Base-by-base conservation (phyloP, 2,329 filamentous ascomycete species). In the Colletotrichum navitas region DNA sequence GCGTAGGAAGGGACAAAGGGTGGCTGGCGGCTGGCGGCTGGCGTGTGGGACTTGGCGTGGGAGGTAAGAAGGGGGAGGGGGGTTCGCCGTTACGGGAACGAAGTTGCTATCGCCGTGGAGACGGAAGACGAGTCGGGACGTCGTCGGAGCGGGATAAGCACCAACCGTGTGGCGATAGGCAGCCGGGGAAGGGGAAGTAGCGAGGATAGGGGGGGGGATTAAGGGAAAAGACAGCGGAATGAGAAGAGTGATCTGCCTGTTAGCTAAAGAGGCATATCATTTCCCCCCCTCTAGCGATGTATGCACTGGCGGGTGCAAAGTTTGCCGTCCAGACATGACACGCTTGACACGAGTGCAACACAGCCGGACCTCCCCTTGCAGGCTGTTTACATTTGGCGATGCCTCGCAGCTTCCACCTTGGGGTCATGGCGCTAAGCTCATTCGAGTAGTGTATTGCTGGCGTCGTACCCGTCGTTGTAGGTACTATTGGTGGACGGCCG, bases 21-120 rank as follows among this genome's bases (percentile, higher is more conserved):
- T 68, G 68, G 65, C 59, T 63, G 69, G 54, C 59, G 69, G 65
- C 59, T 63, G 68, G 58, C 63, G 65, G 68, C 56, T 67, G 69
- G 54, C 59, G 69, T 24, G 65, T 71, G 54, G 65, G 60, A 68
- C 59, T 69, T 59, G 54, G 54, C 60, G 59, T 63, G 39, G 36
- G 59, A 68, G 34, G 39, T 65, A 71, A 63, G 68, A n/a, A n/a
- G 68, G 68, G 51, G 5, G 14, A 16, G 16, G 39, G 39, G 39
- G 39, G 62, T 69, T 69, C 45, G 43, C 32, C 36, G 66, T 41
- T 49, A 34, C 52, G 59, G 55, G 39, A 36, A 54, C 41, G 39
- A 65, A 51, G 56, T 41, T n/a, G 54, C 59, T 71, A 71, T 71
- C 59, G 59, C 52, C 68, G 65, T 59, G 68, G 68, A 68, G 65